Evolutionary conservation across 805 yeast genomes (phyloP).

Genomic region (Myxozyma neotropica): DNA sequence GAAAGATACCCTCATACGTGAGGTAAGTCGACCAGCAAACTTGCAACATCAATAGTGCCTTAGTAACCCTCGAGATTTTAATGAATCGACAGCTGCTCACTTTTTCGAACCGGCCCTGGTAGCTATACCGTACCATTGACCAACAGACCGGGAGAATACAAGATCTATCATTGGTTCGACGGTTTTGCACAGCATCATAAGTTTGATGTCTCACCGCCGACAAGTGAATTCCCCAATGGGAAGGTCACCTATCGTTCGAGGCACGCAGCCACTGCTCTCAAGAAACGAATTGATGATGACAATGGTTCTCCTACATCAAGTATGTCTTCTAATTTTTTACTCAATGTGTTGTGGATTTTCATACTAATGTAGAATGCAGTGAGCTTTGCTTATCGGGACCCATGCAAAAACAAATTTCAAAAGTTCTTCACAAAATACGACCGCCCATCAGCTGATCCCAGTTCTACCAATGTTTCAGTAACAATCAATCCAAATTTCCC

Average conservation of each 20-base stretch:
- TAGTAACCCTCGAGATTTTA: too few relatives aligned
- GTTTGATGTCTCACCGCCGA: conserved; percentile 11
- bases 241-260: conserved; percentile 12
- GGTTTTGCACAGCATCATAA: conserved; percentile 15
- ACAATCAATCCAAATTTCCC: conserved; percentile 17
- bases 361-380: too few relatives aligned
- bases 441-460: neutral
- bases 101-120: conserved; percentile 18
- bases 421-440: conserved; percentile 14
- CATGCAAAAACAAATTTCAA: conserved; percentile 16
- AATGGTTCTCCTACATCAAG: conserved; percentile 6
- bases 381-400: conserved; percentile 13
- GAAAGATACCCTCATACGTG: conserved; percentile 10
- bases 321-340: neutral
- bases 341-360: too few relatives aligned
- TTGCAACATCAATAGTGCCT: too few relatives aligned
- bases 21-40: neutral
- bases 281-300: neutral
- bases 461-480: neutral
- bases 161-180: conserved; percentile 19
- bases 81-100: conserved; percentile 1
- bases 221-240: conserved; percentile 5
- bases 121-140: conserved; percentile 17
- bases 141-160: conserved; percentile 8
- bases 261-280: conserved; percentile 9